phyloP scores from a whole-genome alignment of 305 asterid species.

The Fraxinus ornus region DNA sequence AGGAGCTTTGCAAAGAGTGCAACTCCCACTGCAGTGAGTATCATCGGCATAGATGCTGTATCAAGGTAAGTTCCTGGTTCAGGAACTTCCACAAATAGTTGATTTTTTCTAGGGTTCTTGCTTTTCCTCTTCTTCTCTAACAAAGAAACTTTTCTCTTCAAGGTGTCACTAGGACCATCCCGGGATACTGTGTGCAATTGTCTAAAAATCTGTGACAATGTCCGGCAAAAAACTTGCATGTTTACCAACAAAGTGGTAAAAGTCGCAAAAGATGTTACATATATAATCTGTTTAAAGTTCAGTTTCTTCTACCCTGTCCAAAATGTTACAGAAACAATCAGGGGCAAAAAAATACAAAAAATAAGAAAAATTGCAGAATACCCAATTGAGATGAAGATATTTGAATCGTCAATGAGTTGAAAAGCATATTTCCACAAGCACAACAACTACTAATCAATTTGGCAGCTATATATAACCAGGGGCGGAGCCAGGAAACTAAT shows the following conservation, averaged over 20 bases:
- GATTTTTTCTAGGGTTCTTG: slow-evolving; percentile 45
- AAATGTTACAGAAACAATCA: neutral
- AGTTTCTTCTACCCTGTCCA: slow-evolving; percentile 5
- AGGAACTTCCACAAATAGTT: slow-evolving; percentile 67
- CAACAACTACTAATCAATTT: neutral
- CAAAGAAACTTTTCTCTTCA: slow-evolving; percentile 58
- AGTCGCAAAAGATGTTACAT: neutral
- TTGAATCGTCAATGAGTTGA: neutral
- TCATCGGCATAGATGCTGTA: slow-evolving; percentile 78
- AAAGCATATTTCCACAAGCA: neutral
- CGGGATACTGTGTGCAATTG: slow-evolving; percentile 48
- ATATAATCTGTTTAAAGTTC: neutral
- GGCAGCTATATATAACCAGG: neutral
- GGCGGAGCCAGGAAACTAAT: too few relatives aligned
- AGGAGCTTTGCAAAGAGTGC: slow-evolving; percentile 75
- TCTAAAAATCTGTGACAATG: slow-evolving; percentile 38
- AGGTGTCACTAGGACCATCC: slow-evolving; percentile 63
- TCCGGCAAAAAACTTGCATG: slow-evolving; percentile 43
- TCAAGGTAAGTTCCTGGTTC: slow-evolving; percentile 76
- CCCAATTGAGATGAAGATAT: neutral
- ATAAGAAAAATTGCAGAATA: slow-evolving; percentile 11
- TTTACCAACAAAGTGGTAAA: neutral
- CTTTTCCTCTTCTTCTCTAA: slow-evolving; percentile 50
- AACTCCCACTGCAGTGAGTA: slow-evolving; percentile 71
- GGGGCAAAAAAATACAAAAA: neutral